A percentile compares a stretch with the other conserved stretches of the same genome.
phyloP scores from a whole-genome alignment of 2,329 filamentous ascomycete species.

The Neonectria faginata region DNA sequence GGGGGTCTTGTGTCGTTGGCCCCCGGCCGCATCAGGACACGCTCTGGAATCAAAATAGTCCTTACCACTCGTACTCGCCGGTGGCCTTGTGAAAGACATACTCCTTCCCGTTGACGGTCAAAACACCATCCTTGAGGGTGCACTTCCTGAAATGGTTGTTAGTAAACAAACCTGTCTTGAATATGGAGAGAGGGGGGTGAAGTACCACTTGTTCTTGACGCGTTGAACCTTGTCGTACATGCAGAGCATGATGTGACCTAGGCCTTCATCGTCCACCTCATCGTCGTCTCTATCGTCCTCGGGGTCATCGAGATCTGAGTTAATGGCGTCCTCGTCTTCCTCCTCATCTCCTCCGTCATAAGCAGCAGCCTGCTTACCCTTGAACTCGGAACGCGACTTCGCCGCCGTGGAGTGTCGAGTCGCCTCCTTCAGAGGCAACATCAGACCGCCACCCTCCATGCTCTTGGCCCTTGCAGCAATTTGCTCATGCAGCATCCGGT shows the following conservation, averaged over 20 bases:
- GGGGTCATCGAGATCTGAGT: constrained; percentile 95
- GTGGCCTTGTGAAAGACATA: constrained; percentile 98
- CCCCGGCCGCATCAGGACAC: constrained; percentile 12
- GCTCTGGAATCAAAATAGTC: constrained; percentile 20
- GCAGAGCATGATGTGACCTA: constrained; percentile 94
- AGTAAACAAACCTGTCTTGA: constrained; percentile 25
- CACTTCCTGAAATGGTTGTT: constrained; percentile 77
- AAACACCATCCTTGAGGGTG: constrained; percentile 93
- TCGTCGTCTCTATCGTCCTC: constrained; percentile 88
- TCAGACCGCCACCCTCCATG: constrained; percentile 81
- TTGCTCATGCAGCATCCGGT: constrained; percentile 75
- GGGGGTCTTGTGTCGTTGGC: constrained; percentile 13
- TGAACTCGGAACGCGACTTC: constrained; percentile 38
- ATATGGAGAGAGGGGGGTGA: constrained; percentile 27
- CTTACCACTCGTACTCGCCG: constrained; percentile 96
- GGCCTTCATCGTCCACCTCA: constrained; percentile 86
- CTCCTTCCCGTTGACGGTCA: constrained; percentile 93
- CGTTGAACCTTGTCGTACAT: constrained; percentile 99
- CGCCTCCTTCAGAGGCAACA: constrained; percentile 76
- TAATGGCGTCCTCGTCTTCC: constrained; percentile 94
- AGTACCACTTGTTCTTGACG: constrained; percentile 96
- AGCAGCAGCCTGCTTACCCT: constrained; percentile 56
- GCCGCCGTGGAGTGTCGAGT: constrained; percentile 48
- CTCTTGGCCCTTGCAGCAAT: constrained; percentile 73
- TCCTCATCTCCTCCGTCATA: constrained; percentile 74